Evolutionary conservation across 176 grass and related monocot genomes (phyloP), one percentile per base, ranked within the genome.

Genomic region (Themeda triandra): DNA sequence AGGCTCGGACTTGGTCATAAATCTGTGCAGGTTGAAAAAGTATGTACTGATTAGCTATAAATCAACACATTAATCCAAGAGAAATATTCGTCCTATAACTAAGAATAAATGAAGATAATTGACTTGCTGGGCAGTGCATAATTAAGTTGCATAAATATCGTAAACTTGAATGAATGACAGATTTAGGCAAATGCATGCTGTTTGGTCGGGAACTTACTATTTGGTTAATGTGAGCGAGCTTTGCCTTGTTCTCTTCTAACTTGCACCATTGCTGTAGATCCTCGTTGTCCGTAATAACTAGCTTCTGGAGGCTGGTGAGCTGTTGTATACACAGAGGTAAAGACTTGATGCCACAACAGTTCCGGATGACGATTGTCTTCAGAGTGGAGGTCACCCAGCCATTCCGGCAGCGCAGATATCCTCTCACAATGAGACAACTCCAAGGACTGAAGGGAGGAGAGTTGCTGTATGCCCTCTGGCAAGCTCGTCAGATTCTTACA

Each of bases 251-350:
- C 13, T 36, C 44, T 0, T 69, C 42, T 36, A 21, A 53, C n/a
- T 68, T 19, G 33, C 63, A 80, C 64, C 78, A 69, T 1, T 37
- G 44, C 19, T 3, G 1, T 2, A 80, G 64, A 12, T 53, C 13
- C 21, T 2, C 0, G 64, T 17, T 48, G 7, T 40, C 8, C 1
- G 0, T 0, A 0, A 0, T 48, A 80, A 5, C 29, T 5, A 40
- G 39, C 6, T 8, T 4, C 11, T 80, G 6, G 10, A 82, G 79
- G 2, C 14, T 76, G 31, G 21, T 37, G 31, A 76, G 74, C 33
- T 5, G 11, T 3, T 81, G 79, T 70, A 56, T 69, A 64, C 76
- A 39, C 3, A 21, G 4, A 24, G 79, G 65, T 9, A 81, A 39
- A 81, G 33, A 40, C 31, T 56, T 13, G 4, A 70, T 29, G 31